These are phyloP conservation scores for Volvox reticuliferus DNA, from an alignment of 139 green algal genomes.

Conservation along the genomic window DNA sequence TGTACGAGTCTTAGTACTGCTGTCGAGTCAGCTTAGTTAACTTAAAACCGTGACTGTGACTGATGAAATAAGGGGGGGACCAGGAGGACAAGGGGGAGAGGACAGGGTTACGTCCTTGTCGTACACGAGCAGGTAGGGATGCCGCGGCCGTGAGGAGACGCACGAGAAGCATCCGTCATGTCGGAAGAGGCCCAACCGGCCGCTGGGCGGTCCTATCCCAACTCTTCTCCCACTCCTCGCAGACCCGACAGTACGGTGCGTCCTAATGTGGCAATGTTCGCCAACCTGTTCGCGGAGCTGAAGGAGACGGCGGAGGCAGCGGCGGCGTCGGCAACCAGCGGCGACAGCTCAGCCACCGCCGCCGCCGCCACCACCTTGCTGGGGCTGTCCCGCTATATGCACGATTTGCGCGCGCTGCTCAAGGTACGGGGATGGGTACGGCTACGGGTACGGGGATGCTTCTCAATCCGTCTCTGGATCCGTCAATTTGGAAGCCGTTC, in stretches of 20 bases:
- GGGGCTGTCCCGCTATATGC: slow-evolving; percentile 35
- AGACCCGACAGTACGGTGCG: slow-evolving; percentile 48
- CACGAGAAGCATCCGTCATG: too few relatives aligned
- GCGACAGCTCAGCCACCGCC: slow-evolving; percentile 28
- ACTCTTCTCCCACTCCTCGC: not conserved
- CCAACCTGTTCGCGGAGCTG: slow-evolving; percentile 4
- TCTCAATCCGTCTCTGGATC: too few relatives aligned
- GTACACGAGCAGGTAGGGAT: too few relatives aligned
- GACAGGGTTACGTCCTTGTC: not conserved
- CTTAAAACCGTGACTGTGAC: too few relatives aligned
- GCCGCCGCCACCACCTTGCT: slow-evolving; percentile 3
- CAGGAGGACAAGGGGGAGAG: not conserved
- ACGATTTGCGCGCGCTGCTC: slow-evolving; percentile 25
- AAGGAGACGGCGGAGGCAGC: slow-evolving; percentile 7
- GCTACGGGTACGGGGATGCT: too few relatives aligned
- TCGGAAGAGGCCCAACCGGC: too few relatives aligned
- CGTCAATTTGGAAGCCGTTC: too few relatives aligned
- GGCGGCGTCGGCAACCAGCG: slow-evolving; percentile 6
- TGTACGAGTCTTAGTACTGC: too few relatives aligned
- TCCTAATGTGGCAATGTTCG: slow-evolving; percentile 46
- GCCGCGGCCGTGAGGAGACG: too few relatives aligned
- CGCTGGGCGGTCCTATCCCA: too few relatives aligned
- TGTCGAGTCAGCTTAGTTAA: too few relatives aligned
- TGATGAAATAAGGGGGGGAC: too few relatives aligned
- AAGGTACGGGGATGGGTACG: slow-evolving; percentile 16